Evolutionary conservation across 441 rosid genomes (phyloP), one percentile per base, ranked within the genome.

Genomic region (Geranium incanum): DNA sequence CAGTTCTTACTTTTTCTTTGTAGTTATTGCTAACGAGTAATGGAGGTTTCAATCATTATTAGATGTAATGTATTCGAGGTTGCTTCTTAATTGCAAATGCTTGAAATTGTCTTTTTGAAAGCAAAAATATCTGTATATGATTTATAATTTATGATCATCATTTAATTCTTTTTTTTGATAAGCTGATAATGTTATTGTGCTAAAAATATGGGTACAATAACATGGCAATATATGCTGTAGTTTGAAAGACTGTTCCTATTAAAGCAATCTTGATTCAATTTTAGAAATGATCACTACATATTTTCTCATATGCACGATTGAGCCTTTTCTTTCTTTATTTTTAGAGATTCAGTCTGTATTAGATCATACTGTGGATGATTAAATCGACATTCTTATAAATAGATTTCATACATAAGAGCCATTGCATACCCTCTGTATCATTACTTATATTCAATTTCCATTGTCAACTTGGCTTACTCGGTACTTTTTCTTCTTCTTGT

Each of bases 1-100:
- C 9, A 19, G 7, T 78, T 74, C 66, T 66, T 69, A 11, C 16
- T 68, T 70, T 74, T 28, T 65, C 16, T 64, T 43, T 18, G 3
- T 16, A 12, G 5, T 63, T 13, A 28, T 63, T 63, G 38, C 67
- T 33, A 63, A 63, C 0, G 38, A 63, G 28, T 36, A 63, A 28
- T 63, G 38, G 37, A 7, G 67, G 28, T 63, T 1, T 12, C 15
- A 63, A 63, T 63, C 67, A 37, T 63, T 23, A 36, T 63, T 12
- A 28, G 38, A 16, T 63, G 21, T 63, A 15, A 21, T 63, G 33
- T 63, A 63, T 2, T 63, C 23, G 36, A 5, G 33, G 13, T 28
- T 63, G 38, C 2, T 28, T 28, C 33, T 28, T 28, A 28, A 28
- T 28, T 28, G 1, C 3, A 28, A 8, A 50, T 50, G 15, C 4